phyloP scores from a whole-genome alignment of 1,284 basidiomycete species.

The Somion occarium region DNA sequence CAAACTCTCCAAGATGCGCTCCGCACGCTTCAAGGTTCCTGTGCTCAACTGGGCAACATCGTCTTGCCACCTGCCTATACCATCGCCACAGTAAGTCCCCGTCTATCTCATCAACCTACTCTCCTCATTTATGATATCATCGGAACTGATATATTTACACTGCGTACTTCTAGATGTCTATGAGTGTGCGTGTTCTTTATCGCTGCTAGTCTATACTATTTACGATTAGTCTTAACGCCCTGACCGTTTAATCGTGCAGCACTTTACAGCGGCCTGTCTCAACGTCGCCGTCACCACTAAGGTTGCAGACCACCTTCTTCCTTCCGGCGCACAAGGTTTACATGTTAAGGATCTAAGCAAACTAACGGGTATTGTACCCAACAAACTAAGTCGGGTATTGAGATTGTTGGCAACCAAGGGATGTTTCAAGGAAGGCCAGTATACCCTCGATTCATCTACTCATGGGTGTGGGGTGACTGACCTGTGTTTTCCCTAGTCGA shows the following conservation, averaged over 20 bases:
- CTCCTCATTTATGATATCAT: too few relatives aligned
- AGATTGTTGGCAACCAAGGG: conserved; percentile 32
- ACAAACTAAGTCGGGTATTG: conserved; percentile 32
- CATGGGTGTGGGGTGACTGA: too few relatives aligned
- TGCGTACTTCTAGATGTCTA: neutral
- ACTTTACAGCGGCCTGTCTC: conserved; percentile 4
- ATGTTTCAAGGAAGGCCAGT: conserved; percentile 34
- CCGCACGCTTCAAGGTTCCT: conserved; percentile 7
- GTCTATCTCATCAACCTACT: neutral
- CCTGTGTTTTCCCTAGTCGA: neutral
- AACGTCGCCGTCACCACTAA: conserved; percentile 20
- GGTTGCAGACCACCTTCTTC: conserved; percentile 27
- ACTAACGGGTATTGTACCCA: conserved; percentile 23
- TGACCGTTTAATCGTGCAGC: neutral
- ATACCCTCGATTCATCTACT: neutral
- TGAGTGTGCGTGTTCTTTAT: neutral
- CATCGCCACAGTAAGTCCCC: conserved; percentile 1
- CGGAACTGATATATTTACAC: neutral
- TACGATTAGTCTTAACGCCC: neutral
- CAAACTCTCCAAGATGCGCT: conserved; percentile 4
- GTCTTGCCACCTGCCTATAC: conserved; percentile 2
- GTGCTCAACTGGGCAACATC: conserved; percentile 5
- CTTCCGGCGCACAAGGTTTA: conserved; percentile 25
- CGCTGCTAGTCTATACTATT: neutral
- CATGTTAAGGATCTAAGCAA: conserved; percentile 26